Base-by-base conservation (phyloP, 306 rosid species). In the Sesbania bispinosa region DNA sequence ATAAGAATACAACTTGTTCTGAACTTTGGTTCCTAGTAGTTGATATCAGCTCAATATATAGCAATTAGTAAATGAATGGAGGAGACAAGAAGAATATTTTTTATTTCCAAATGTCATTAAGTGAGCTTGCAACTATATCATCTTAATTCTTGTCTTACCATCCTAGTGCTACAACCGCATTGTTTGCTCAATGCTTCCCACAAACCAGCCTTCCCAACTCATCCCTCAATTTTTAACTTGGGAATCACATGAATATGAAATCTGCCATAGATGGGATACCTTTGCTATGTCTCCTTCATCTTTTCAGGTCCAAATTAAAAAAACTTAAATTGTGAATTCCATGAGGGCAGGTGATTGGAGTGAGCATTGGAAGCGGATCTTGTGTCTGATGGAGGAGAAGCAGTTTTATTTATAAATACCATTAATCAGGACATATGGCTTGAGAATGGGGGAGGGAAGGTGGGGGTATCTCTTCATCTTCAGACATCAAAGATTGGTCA, bases 141-240 rank as follows among this genome's bases (percentile, higher is more conserved):
- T 51, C 58, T 50, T 51, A 19, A 60, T 51, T 32, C 6, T 26
- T 29, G 27, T 69, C 64, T 38, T 21, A 9, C 14, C 65, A 67
- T 67, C 75, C 27, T 7, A n/a, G 46, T 35, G 59, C 19, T 47
- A 6, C 62, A 3, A 51, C 35, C 7, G 16, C 5, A 42, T 14
- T 67, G 67, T 74, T 45, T 55, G 16, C 9, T 55, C 24, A 62
- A 30, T 80, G 84, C 7, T 65, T 80, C 62, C 65, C 57, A 9
- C 33, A 1, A 53, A 50, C 23, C 65, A 38, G 14, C 19, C 59
- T 42, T 64, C 36, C 65, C 30, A 41, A 64, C 59, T 54, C 73
- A 75, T 52, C 71, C n/a, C 36, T 64, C 46, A 39, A 19, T 64
- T 39, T 64, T 41, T 41, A 53, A 41, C 14, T 11, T 27, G 14